Conservation (phyloP, 495 filamentous ascomycete species). For the Annulohypoxylon bovei region DNA sequence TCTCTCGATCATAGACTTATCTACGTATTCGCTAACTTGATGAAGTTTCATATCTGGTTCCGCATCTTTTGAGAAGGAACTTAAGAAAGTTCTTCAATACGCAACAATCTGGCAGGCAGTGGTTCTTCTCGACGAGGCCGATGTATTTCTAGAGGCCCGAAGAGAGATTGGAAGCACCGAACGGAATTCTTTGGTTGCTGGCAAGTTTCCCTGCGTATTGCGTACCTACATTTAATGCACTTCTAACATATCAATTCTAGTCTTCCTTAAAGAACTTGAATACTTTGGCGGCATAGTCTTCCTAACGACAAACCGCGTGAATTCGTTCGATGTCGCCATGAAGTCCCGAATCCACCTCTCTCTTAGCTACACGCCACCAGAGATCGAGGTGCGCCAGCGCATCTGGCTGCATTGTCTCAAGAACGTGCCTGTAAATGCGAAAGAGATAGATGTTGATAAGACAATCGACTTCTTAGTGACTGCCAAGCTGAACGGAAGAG, state of each 20-base stretch:
- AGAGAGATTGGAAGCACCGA: constrained; percentile 47
- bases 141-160: constrained; percentile 58
- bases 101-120: constrained; percentile 61
- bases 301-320: constrained; percentile 63
- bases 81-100: constrained; percentile 84
- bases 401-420: constrained; percentile 47
- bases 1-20: not conserved
- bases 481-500: constrained; percentile 66
- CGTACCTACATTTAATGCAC: constrained; percentile 43
- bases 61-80: constrained; percentile 68
- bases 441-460: constrained; percentile 37
- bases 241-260: constrained; percentile 70
- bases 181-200: constrained; percentile 57
- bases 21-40: constrained; percentile 45
- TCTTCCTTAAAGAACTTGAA: constrained; percentile 57
- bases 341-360: constrained; percentile 61
- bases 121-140: constrained; percentile 60
- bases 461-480: constrained; percentile 49
- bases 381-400: constrained; percentile 38
- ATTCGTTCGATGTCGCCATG: constrained; percentile 65
- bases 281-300: constrained; percentile 59
- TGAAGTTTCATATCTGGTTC: constrained; percentile 33
- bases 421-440: constrained; percentile 20
- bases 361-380: constrained; percentile 48
- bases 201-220: constrained; percentile 24